Conservation (phyloP, 495 filamentous ascomycete species). For the Hypoxylon intermedium region DNA sequence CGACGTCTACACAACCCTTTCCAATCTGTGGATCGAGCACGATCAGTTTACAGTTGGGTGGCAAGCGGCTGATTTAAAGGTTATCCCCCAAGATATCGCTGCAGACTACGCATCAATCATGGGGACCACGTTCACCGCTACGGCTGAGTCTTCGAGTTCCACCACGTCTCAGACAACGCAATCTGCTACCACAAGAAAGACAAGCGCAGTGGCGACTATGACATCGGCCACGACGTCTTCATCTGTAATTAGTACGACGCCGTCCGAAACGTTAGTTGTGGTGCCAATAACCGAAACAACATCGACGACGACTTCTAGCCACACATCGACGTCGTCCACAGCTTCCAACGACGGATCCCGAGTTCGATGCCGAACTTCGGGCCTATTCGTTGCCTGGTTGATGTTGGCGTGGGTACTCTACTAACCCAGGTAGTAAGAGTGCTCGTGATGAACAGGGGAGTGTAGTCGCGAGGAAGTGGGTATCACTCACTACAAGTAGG, state of each 20-base stretch:
- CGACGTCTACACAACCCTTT: conserved; percentile 39
- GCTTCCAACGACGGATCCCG: conserved; percentile 1
- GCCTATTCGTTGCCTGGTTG: background rate
- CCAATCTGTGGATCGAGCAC: conserved; percentile 34
- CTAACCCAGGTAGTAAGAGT: background rate
- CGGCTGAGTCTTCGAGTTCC: background rate
- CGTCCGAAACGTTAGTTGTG: background rate
- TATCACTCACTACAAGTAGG: too few relatives aligned
- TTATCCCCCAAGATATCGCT: conserved; percentile 20
- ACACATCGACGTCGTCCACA: background rate
- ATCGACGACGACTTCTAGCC: background rate
- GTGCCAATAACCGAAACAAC: background rate
- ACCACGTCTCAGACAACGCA: background rate
- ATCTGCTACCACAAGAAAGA: background rate
- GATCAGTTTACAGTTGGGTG: conserved; percentile 35
- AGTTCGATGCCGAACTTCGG: background rate
- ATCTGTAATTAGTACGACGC: background rate
- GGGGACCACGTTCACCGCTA: conserved; percentile 14
- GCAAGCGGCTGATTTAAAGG: conserved; percentile 28
- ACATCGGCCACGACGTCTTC: background rate
- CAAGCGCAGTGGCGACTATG: conserved; percentile 4
- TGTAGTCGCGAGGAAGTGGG: too few relatives aligned
- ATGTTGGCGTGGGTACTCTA: background rate
- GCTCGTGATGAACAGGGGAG: too few relatives aligned
- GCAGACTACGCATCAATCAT: conserved; percentile 31